These are phyloP conservation scores for Conticribra weissflogii DNA, from an alignment of 108 stramenopile species.

Conservation along the genomic window DNA sequence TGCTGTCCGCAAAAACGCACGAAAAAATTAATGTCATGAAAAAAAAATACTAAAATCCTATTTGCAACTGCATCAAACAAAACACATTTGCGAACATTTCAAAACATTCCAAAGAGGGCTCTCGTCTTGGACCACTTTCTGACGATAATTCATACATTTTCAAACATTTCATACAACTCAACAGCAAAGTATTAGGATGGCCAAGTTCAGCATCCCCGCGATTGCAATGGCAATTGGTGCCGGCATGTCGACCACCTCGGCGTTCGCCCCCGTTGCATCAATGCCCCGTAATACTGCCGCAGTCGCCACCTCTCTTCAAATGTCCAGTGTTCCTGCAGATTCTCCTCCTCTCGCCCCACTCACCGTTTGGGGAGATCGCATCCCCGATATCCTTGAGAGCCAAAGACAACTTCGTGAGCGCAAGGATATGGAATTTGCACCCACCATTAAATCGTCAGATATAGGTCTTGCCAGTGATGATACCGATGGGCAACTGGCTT, in stretches of 20 bases:
- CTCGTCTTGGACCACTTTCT: too few species aligned
- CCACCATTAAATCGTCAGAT: constrained; percentile 57
- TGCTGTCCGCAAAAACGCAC: too few species aligned
- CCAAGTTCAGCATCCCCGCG: constrained; percentile 46
- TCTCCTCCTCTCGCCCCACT: constrained; percentile 64
- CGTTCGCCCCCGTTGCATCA: constrained; percentile 26
- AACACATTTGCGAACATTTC: too few species aligned
- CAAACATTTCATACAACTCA: neutral
- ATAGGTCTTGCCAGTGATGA: constrained; percentile 58
- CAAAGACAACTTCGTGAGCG: constrained; percentile 53
- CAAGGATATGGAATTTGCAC: constrained; percentile 64
- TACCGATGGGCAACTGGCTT: constrained; percentile 62
- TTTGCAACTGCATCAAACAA: too few species aligned
- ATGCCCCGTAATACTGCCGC: neutral
- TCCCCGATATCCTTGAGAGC: constrained; percentile 61
- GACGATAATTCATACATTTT: too few species aligned
- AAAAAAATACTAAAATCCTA: too few species aligned
- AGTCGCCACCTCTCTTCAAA: neutral
- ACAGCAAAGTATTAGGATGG: constrained; percentile 16
- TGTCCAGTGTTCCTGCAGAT: constrained; percentile 18
- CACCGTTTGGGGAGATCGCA: constrained; percentile 72
- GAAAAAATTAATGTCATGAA: too few species aligned
- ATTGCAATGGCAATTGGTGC: constrained; percentile 31
- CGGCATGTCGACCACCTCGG: constrained; percentile 23
- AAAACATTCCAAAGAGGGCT: too few species aligned